phyloP scores from a whole-genome alignment of 257 asterid species.

The Petunia axillaris region DNA sequence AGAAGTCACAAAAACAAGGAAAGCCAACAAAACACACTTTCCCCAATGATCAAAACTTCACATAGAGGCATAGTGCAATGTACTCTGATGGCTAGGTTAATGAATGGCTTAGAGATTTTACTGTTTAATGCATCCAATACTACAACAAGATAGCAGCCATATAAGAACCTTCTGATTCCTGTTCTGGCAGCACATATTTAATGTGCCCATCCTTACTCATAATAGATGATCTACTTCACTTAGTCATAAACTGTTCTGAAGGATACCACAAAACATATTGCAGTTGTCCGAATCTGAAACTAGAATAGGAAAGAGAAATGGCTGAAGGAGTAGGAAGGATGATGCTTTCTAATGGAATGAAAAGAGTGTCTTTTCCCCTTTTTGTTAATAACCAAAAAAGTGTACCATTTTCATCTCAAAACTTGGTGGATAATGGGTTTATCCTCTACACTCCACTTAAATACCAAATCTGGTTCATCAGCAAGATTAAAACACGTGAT shows the following conservation, averaged over 20 bases:
- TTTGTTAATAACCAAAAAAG: not conserved
- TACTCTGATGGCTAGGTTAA: not conserved
- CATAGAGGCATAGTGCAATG: not conserved
- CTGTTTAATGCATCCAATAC: not conserved
- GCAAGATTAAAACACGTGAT: too few species aligned
- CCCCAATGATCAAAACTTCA: not conserved
- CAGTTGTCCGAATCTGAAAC: too few species aligned
- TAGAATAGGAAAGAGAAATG: too few species aligned
- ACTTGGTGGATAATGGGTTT: not conserved
- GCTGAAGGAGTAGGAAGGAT: not conserved
- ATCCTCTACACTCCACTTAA: not conserved
- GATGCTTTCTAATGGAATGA: not conserved
- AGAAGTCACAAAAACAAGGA: too few species aligned
- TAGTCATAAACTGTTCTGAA: too few species aligned
- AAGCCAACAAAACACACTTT: not conserved
- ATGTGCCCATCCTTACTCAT: not conserved
- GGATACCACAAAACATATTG: too few species aligned
- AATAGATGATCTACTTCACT: too few species aligned
- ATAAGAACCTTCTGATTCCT: not conserved
- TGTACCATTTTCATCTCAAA: not conserved
- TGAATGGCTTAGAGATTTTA: too few species aligned
- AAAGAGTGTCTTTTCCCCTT: not conserved
- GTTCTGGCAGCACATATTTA: not conserved
- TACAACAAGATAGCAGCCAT: not conserved
- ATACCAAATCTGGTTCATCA: not conserved